Percentiles rank a stretch among this genome's conserved stretches.
Evolutionary conservation across 495 filamentous ascomycete genomes (phyloP).

Genomic region (Evansstolkia leycettana): DNA sequence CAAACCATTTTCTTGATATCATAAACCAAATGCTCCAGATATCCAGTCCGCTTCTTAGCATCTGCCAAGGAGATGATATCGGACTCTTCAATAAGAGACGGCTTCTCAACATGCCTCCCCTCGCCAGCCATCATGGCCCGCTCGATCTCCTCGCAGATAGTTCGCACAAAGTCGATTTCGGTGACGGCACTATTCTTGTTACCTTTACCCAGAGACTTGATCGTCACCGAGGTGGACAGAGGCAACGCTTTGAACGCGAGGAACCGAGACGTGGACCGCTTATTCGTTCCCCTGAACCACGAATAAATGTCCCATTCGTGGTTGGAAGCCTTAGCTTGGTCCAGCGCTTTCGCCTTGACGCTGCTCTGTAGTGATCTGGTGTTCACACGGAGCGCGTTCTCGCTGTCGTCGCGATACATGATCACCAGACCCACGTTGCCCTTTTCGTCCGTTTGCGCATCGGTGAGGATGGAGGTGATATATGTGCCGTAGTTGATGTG

Average conservation of each 20-base stretch:
- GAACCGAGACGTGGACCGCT: constrained; percentile 26
- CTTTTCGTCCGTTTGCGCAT: constrained; percentile 57
- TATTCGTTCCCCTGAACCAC: constrained; percentile 25
- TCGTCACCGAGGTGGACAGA: constrained; percentile 26
- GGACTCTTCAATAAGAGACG: constrained; percentile 44
- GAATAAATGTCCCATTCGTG: constrained; percentile 27
- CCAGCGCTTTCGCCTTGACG: constrained; percentile 17
- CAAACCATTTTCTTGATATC: constrained; percentile 86
- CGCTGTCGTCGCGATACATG: constrained; percentile 53
- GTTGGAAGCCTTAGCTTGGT: constrained; percentile 11
- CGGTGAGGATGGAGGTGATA: constrained; percentile 73
- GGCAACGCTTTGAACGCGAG: constrained; percentile 44
- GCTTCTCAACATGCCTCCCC: constrained; percentile 7
- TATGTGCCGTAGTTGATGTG: constrained; percentile 71
- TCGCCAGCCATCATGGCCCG: constrained; percentile 27
- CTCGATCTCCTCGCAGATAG: constrained; percentile 51
- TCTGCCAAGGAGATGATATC: constrained; percentile 75
- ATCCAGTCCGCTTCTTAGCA: constrained; percentile 76
- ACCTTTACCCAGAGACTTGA: constrained; percentile 25
- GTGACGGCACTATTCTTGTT: constrained; percentile 33
- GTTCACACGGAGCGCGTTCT: constrained; percentile 63
- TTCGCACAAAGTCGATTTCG: constrained; percentile 57
- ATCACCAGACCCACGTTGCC: constrained; percentile 77
- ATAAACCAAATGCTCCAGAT: constrained; percentile 76
- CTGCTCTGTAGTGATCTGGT: constrained; percentile 65